phyloP scores from a whole-genome alignment of 331 rosid species.

The Phaseolus coccineus region DNA sequence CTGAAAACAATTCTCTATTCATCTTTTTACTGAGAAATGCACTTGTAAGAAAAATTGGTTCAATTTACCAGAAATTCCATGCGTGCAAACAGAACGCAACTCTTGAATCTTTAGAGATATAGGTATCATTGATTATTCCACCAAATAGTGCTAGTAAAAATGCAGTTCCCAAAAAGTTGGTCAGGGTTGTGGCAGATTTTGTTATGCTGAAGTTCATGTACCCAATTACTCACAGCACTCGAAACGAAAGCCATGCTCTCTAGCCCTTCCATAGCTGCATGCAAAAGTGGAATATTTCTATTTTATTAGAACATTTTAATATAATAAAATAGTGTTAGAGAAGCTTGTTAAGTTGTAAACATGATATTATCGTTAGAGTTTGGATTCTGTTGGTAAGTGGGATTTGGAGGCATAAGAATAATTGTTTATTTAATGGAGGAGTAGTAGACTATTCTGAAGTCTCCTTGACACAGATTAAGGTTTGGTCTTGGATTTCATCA shows the following conservation, averaged over 20 bases:
- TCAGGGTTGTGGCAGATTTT: slow-evolving; percentile 73
- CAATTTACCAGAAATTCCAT: slow-evolving; percentile 63
- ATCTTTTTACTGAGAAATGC: neutral
- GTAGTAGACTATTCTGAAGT: no score
- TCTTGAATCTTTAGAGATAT: slow-evolving; percentile 71
- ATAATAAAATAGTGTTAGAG: no score
- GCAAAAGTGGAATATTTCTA: slow-evolving; percentile 11
- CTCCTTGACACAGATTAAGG: no score
- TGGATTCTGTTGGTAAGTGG: no score
- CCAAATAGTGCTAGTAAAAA: slow-evolving; percentile 73
- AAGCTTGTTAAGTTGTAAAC: no score
- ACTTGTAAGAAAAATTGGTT: neutral
- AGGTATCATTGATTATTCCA: slow-evolving; percentile 76
- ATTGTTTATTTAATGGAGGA: no score
- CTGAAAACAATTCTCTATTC: neutral
- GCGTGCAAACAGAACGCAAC: slow-evolving; percentile 62
- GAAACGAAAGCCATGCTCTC: slow-evolving; percentile 85
- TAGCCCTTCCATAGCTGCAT: slow-evolving; percentile 73
- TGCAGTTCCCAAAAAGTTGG: slow-evolving; percentile 83
- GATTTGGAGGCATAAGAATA: no score
- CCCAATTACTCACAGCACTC: slow-evolving; percentile 64
- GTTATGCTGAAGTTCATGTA: slow-evolving; percentile 80
- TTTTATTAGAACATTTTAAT: neutral
- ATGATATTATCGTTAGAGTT: no score
- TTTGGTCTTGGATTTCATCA: no score